These are phyloP conservation scores for Mesembryanthemum crystallinum DNA, from an alignment of 148 eudicot genomes.

Conservation along the genomic window DNA sequence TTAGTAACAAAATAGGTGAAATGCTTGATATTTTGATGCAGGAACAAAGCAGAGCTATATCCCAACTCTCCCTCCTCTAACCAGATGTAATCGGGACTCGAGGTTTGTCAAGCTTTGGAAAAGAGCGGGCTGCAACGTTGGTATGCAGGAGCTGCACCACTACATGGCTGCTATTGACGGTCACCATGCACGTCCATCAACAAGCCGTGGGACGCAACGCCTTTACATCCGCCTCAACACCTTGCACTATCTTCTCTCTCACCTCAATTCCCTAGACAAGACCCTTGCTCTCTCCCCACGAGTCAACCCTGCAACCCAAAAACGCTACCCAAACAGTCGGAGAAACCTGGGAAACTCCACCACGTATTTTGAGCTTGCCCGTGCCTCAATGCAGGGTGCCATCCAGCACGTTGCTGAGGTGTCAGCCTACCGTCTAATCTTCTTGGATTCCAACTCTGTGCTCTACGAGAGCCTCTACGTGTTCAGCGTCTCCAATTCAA, in stretches of 20 bases:
- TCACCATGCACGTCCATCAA: slow-evolving; percentile 74
- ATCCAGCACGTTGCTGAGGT: slow-evolving; percentile 72
- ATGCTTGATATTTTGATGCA: slow-evolving; percentile 8
- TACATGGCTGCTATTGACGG: slow-evolving; percentile 40
- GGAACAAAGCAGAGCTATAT: slow-evolving; percentile 90
- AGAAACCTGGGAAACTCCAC: slow-evolving; percentile 41
- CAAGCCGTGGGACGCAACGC: slow-evolving; percentile 94
- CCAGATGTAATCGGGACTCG: slow-evolving; percentile 79
- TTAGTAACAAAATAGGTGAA: background rate
- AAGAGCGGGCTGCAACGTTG: slow-evolving; percentile 59
- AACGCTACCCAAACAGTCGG: slow-evolving; percentile 27
- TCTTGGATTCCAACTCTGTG: slow-evolving; percentile 67
- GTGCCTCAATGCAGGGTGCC: slow-evolving; percentile 47
- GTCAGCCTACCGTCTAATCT: slow-evolving; percentile 73
- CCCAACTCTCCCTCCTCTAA: slow-evolving; percentile 90
- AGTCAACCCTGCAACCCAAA: slow-evolving; percentile 35
- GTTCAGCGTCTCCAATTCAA: slow-evolving; percentile 46
- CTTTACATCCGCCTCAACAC: slow-evolving; percentile 91
- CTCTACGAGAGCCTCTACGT: slow-evolving; percentile 66
- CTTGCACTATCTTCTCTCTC: slow-evolving; percentile 66
- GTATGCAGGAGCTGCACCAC: slow-evolving; percentile 37
- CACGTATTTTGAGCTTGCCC: slow-evolving; percentile 57
- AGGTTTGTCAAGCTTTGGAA: slow-evolving; percentile 60
- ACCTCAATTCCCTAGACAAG: slow-evolving; percentile 71
- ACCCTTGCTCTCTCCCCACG: slow-evolving; percentile 58